Percentiles rank a stretch among this genome's conserved stretches.
phyloP scores from a whole-genome alignment of 108 stramenopile genomes.

The Aurantiochytrium sp. region DNA sequence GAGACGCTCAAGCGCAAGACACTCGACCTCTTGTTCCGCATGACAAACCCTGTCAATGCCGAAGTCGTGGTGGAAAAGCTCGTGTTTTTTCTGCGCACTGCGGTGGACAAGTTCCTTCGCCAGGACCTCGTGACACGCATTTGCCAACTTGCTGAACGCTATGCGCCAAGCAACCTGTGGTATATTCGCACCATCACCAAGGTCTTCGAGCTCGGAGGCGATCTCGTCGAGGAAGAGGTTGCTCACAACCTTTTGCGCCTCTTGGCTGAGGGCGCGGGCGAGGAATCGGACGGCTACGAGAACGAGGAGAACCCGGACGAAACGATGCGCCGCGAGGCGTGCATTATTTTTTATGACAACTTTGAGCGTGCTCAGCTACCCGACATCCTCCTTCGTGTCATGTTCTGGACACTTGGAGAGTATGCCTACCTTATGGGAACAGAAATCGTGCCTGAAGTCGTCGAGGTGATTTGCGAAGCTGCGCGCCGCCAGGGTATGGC shows the following conservation, averaged over 20 bases:
- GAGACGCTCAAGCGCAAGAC: slow-evolving; percentile 96
- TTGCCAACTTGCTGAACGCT: slow-evolving; percentile 84
- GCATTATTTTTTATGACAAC: slow-evolving; percentile 72
- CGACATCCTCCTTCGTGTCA: slow-evolving; percentile 72
- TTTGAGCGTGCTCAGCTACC: slow-evolving; percentile 64
- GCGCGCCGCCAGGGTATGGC: slow-evolving; percentile 34
- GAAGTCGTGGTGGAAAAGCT: slow-evolving; percentile 91
- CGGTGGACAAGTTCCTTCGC: slow-evolving; percentile 80
- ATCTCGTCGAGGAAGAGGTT: slow-evolving; percentile 76
- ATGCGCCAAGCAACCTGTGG: slow-evolving; percentile 93
- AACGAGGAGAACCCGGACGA: slow-evolving; percentile 62
- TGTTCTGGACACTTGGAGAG: slow-evolving; percentile 97
- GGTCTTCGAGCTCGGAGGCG: slow-evolving; percentile 85
- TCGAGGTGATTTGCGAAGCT: slow-evolving; percentile 59
- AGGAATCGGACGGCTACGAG: slow-evolving; percentile 71
- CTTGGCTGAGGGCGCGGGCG: slow-evolving; percentile 88
- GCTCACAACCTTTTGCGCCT: slow-evolving; percentile 87
- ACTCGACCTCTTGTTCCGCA: slow-evolving; percentile 85
- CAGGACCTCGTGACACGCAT: slow-evolving; percentile 81
- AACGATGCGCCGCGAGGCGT: slow-evolving; percentile 74
- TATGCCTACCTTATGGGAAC: slow-evolving; percentile 77
- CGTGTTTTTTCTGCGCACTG: slow-evolving; percentile 66
- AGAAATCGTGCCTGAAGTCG: slow-evolving; percentile 57
- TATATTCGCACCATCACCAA: slow-evolving; percentile 67
- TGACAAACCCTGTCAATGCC: slow-evolving; percentile 97